Evolutionary conservation across 73 alveolate genomes (phyloP).

Genomic region (Paramecium sexaurelia): DNA sequence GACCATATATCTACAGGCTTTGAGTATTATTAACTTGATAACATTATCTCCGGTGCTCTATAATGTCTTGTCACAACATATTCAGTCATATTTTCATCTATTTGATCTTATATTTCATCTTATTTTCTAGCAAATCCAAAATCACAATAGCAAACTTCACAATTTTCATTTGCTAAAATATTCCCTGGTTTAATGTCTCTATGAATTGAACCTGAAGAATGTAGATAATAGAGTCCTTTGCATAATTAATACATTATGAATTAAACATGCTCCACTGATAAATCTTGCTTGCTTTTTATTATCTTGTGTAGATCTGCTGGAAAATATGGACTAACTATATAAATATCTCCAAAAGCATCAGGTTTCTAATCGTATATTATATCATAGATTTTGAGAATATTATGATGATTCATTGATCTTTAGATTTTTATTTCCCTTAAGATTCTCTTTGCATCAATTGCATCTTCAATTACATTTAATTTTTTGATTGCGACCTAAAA

Average conservation of each 20-base stretch:
- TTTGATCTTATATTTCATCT: conserved; percentile 49
- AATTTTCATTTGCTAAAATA: conserved; percentile 77
- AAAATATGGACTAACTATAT: conserved; percentile 84
- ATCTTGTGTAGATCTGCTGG: conserved; percentile 91
- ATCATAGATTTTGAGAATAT: conserved; percentile 77
- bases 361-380: conserved; percentile 63
- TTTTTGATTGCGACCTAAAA: conserved; percentile 92
- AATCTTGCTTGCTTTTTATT: conserved; percentile 60
- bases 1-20: conserved; percentile 83
- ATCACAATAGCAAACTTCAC: conserved; percentile 85
- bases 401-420: conserved; percentile 84
- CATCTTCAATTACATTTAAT: conserved; percentile 85
- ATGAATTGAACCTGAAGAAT: conserved; percentile 82
- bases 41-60: conserved; percentile 86
- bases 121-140: conserved; percentile 86
- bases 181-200: conserved; percentile 91
- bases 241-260: conserved; percentile 60
- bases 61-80: conserved; percentile 81
- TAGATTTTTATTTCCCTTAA: conserved; percentile 85
- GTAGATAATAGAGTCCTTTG: conserved; percentile 77
- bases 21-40: conserved; percentile 71
- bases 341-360: conserved; percentile 78
- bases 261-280: conserved; percentile 61
- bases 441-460: conserved; percentile 90
- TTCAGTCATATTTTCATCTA: conserved; percentile 72